phyloP scores from a whole-genome alignment of 768 basidiomycete genomes.

The Polyporus arcularius region DNA sequence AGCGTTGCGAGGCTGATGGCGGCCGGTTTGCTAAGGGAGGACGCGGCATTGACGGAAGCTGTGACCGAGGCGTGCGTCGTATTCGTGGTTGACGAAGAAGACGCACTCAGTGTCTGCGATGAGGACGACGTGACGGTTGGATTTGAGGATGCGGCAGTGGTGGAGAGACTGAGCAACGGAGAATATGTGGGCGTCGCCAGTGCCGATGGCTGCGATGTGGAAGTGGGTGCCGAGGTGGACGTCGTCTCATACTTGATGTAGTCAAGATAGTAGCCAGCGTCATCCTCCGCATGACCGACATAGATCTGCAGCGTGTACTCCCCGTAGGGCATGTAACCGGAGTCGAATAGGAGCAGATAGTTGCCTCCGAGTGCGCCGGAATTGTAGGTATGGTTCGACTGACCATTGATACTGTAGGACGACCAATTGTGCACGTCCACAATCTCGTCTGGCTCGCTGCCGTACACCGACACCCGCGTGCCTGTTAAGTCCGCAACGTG shows the following conservation, averaged over 20 bases:
- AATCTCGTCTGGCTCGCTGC: no score
- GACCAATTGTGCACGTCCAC: not conserved
- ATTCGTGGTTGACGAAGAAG: no score
- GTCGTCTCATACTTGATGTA: not conserved
- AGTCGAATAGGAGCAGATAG: not conserved
- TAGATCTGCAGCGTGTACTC: not conserved
- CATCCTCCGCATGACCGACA: not conserved
- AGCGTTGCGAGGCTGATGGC: no score
- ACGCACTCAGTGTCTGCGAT: no score
- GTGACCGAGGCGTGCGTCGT: no score
- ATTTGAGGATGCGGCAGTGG: no score
- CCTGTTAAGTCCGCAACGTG: no score
- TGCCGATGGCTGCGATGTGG: not conserved
- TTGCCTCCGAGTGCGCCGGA: not conserved
- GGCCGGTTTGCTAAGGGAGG: no score
- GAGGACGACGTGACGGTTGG: no score
- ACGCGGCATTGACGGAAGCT: no score
- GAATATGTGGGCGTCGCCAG: not conserved
- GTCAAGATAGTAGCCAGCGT: not conserved
- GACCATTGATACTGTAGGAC: not conserved
- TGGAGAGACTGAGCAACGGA: no score
- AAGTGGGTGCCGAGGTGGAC: not conserved
- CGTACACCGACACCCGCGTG: no score
- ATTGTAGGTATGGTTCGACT: not conserved
- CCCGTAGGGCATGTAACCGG: not conserved